Evolutionary conservation across 2,329 filamentous ascomycete species (phyloP), one percentile per base, ranked within the genome.

Genomic region (Grosmannia huntii): DNA sequence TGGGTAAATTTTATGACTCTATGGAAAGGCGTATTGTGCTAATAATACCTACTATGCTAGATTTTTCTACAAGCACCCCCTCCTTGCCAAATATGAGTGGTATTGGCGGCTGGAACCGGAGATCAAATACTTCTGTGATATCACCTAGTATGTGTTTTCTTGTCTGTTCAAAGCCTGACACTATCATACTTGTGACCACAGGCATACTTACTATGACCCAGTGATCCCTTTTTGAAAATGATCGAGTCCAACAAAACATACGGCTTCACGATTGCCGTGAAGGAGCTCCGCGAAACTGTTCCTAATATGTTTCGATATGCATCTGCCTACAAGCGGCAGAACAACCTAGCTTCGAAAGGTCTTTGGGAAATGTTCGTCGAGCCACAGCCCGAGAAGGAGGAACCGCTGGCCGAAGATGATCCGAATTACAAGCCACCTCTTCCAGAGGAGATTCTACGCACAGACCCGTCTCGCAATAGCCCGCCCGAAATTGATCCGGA

Each of bases 41-140:
- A 38, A 54, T 31, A 16, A 12, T 31, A 21, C 12, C 21, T 5
- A 33, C 23, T 16, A 27, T 12, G 3, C 4, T 62, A 82, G 90
- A 50, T 94, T 95, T 74, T 99, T 99, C 75, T 99, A 94, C 78
- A 96, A 96, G 72, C 94, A 99, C 70, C 87, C 91, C 63, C 82
- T 97, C 38, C 81, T 99, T 52, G 82, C 88, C 69, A 97, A 97
- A 73, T 99, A 97, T 74, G 90, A 97, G 69, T 99, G 94, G 94
- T 99, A 99, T 77, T 99, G 94, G 94, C 90, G 94, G 63, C 78
- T 99, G 66, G 94, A 99, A 79, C 94, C 94, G 64, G 94, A 99
- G 74, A 97, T 99, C 82, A 96, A 92, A 76, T 99, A 97, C 76
- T 99, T 99, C 76, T 99, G 94, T 73, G 94, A 99, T 70, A 97